Base-by-base conservation (phyloP, 345 rosid genomes). In the Eucalyptus regnans region DNA sequence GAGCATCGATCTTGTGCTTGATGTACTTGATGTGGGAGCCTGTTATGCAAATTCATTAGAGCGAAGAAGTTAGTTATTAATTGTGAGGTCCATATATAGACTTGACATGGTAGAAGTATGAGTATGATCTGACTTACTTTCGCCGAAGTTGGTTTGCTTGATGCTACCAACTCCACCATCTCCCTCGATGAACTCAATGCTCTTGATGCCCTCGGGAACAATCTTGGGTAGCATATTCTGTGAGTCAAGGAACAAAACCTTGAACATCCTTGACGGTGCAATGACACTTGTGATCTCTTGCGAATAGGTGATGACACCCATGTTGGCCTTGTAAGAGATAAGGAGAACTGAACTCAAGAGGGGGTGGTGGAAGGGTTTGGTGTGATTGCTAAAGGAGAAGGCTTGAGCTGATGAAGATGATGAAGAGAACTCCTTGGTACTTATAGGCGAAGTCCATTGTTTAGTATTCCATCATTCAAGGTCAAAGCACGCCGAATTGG, bases 1-100 rank as follows among this genome's bases (percentile, higher is more conserved):
- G n/a, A 49, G 87, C 87, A 29, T 89, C 89, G 9, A 87, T 81
- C 60, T 86, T 79, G 80, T 89, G 90, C 11, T 87, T 89, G 46
- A 37, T 13, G 37, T 46, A 87, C 86, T 89, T 87, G 16, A 89
- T 41, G 66, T 66, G 84, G 20, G 62, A 87, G 18, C 68, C 90
- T 86, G 3, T 37, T 37, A 20, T 20, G 25, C 27, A 25, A 60
- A 31, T 87, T 86, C 85, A 33, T 17, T 37, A 3, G 33, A 68
- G 23, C 2, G 1, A 22, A 46, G 12, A 20, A 46, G 12, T 68
- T 16, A 16, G 14, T 44, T 56, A 4, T 50, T 37, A 37, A 9
- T 37, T 37, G 0, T 2, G 0, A 37, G 83, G 5, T 76, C 48
- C 9, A 18, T 7, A 1, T 2, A 33, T 7, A 20, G 10, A 68